These are phyloP conservation scores for Jacaranda mimosifolia DNA, from an alignment of 257 asterid species.

Conservation along the genomic window DNA sequence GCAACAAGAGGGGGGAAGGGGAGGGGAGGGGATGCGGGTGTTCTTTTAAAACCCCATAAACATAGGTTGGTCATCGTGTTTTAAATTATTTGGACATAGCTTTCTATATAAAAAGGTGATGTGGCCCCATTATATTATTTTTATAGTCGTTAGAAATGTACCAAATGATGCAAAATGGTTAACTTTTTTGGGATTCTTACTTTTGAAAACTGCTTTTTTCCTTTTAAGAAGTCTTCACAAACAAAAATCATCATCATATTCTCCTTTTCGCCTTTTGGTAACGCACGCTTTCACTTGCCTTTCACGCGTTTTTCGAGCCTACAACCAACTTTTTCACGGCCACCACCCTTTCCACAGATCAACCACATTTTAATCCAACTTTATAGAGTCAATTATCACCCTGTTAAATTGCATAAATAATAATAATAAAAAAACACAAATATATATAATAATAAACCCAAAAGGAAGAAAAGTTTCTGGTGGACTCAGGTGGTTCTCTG, in stretches of 20 bases:
- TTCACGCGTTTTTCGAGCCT: conserved; percentile 78
- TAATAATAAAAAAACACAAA: too few relatives aligned
- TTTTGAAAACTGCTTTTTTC: conserved; percentile 36
- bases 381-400: too few relatives aligned
- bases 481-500: conserved; percentile 40
- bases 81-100: conserved; percentile 24
- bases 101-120: conserved; percentile 22
- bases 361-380: conserved; percentile 7
- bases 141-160: conserved; percentile 37
- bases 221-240: conserved; percentile 52
- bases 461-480: conserved; percentile 27
- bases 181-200: conserved; percentile 49
- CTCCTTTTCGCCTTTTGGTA: conserved; percentile 61
- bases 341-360: conserved; percentile 17
- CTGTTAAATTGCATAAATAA: too few relatives aligned
- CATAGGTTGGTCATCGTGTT: conserved; percentile 13
- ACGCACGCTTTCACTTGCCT: conserved; percentile 95
- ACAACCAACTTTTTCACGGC: conserved; percentile 43
- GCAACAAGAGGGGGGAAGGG: neutral
- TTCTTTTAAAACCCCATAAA: neutral
- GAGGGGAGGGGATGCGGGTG: too few relatives aligned
- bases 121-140: conserved; percentile 33
- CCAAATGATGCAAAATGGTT: conserved; percentile 47
- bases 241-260: conserved; percentile 63
- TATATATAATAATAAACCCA: neutral